phyloP scores from a whole-genome alignment of 441 rosid genomes.

The Syzygium syzygioides region DNA sequence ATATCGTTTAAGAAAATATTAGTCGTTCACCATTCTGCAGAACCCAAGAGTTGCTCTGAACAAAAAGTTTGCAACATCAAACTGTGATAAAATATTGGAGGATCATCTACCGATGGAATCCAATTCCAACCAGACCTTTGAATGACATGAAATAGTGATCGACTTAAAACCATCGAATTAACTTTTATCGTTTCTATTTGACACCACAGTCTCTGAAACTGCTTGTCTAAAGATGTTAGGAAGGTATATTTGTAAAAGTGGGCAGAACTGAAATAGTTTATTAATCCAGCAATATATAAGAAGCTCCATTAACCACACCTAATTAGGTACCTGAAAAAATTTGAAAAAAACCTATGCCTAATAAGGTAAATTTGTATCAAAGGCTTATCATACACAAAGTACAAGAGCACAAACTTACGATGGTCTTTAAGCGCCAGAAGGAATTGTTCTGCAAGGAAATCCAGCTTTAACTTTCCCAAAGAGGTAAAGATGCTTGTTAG shows the following conservation, averaged over 20 bases:
- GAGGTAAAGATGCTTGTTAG: conserved; percentile 43
- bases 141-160: neutral
- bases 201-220: neutral
- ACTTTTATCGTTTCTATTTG: neutral
- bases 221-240: neutral
- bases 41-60: neutral
- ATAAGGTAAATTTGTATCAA: neutral
- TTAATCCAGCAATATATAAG: neutral
- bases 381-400: conserved; percentile 6
- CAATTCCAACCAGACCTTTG: neutral
- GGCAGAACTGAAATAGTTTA: neutral
- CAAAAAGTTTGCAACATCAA: neutral
- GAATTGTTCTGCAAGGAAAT: conserved; percentile 44
- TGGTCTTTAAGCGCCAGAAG: conserved; percentile 36
- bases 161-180: neutral
- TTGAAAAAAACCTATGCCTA: neutral
- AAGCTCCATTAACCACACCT: neutral
- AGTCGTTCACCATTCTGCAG: neutral
- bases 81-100: neutral
- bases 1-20: neutral
- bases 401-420: conserved; percentile 33
- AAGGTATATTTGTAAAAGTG: neutral
- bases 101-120: neutral
- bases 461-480: conserved; percentile 58
- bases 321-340: neutral